Base-by-base conservation (phyloP, 495 filamentous ascomycete genomes). In the Tuber melanosporum region DNA sequence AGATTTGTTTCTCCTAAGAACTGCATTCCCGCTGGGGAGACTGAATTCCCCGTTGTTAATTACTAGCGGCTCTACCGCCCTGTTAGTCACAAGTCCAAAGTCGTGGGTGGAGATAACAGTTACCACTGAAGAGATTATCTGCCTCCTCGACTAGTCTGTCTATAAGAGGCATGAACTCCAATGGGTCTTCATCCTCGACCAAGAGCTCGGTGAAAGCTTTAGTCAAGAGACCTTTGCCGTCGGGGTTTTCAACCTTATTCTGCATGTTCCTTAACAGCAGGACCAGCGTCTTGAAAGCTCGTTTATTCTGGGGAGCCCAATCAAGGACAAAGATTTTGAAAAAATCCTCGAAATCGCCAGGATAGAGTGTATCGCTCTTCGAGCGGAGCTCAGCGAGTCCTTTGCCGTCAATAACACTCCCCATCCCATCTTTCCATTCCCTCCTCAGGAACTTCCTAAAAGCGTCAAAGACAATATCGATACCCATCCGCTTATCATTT, bases 81-180 rank as follows among this genome's bases (percentile, higher is more conserved):
- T 26, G 66, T 80, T 41, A 80, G 78, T 57, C 72, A 22, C 42
- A 43, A 46, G 36, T 19, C 42, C 46, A 52, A 20, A 10, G 20
- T 36, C 72, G 32, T 36, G 70, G 39, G 71, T 74, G 39, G 20
- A 62, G 43, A 49, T 79, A 19, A 84, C 83, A 72, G 83, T 79
- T 89, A 78, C 92, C 91, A 57, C 92, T 92, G 79, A 98, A 98
- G 32, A 98, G 89, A 74, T 88, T 89, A 70, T 98, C 94, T 80
- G 91, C 92, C 80, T 98, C 95, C 75, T 97, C 94, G 0, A 98
- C 94, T 26, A 99, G 85, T 71, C 94, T 91, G 86, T 99, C 95
- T 62, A 99, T 86, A 8, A 99, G 87, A 45, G 94, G 94, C 78
- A 99, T 93, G 82, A 94, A 95, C 71, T 94, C 89, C 76, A 92